Evolutionary conservation across 345 rosid genomes (phyloP).

Genomic region (Durio zibethinus): DNA sequence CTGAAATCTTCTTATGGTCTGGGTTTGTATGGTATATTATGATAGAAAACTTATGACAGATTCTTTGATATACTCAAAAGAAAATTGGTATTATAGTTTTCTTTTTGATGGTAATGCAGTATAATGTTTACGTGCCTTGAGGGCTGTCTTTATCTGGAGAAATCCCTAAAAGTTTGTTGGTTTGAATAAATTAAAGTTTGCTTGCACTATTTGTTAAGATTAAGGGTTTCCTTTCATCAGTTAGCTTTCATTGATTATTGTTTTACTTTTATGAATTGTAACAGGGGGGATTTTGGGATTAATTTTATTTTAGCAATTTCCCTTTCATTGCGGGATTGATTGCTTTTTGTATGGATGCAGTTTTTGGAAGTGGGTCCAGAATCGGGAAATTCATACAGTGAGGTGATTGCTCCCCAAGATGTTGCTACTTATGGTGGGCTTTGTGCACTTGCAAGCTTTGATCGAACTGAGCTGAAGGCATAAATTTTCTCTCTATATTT

Average conservation of each 20-base stretch:
- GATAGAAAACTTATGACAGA: background rate
- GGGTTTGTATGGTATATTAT: background rate
- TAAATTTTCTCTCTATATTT: conserved; percentile 9
- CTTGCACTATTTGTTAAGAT: background rate
- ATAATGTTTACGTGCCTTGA: background rate
- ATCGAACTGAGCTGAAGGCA: conserved; percentile 92
- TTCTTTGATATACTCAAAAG: background rate
- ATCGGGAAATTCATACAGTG: conserved; percentile 74
- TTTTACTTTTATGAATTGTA: background rate
- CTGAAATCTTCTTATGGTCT: background rate
- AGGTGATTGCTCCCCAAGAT: conserved; percentile 97
- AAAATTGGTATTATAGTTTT: background rate
- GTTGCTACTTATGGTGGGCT: conserved; percentile 98
- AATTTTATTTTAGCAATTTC: background rate
- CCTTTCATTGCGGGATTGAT: background rate
- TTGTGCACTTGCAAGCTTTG: conserved; percentile 98
- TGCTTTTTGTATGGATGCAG: conserved; percentile 39
- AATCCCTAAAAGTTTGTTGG: background rate
- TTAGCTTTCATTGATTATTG: background rate
- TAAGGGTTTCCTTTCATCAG: background rate
- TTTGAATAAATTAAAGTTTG: background rate
- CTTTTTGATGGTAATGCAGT: background rate
- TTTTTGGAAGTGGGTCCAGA: conserved; percentile 93
- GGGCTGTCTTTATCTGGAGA: background rate
- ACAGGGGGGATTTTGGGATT: background rate